These are phyloP conservation scores for Saccharum spontaneum DNA, from an alignment of 176 grass and related monocot species.

Conservation along the genomic window DNA sequence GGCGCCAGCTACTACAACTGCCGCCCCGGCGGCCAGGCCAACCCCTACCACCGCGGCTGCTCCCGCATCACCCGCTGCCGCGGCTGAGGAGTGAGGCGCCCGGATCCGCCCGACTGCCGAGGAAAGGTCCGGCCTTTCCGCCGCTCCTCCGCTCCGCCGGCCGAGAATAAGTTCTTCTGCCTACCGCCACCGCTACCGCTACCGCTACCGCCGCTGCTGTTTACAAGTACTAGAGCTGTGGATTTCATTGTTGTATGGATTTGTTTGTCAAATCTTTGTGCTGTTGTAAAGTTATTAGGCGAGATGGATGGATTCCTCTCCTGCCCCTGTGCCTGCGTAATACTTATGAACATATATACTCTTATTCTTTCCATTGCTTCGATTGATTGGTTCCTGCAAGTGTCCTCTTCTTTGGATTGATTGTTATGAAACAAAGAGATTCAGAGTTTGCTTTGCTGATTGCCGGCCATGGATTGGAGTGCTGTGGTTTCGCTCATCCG, in stretches of 20 bases:
- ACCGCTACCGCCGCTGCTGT: neutral
- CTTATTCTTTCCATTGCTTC: neutral
- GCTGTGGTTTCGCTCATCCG: neutral
- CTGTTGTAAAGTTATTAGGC: constrained; percentile 36
- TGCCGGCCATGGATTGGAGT: too few relatives aligned
- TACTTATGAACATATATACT: constrained; percentile 2
- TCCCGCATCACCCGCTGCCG: constrained; percentile 81
- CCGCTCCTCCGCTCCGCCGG: neutral
- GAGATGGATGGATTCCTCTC: neutral
- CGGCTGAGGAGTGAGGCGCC: neutral
- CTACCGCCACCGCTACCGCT: neutral
- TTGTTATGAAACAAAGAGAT: too few relatives aligned
- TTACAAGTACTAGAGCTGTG: neutral
- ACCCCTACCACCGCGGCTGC: constrained; percentile 82
- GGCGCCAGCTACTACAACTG: constrained; percentile 93
- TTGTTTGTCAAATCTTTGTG: neutral
- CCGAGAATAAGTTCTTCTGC: constrained; percentile 17
- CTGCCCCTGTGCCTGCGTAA: constrained; percentile 3
- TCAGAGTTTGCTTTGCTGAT: neutral
- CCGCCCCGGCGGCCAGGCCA: constrained; percentile 61
- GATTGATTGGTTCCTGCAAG: neutral
- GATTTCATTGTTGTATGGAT: constrained; percentile 26
- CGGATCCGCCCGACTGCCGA: neutral
- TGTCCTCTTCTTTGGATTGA: neutral
- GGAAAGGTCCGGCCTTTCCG: too few relatives aligned